phyloP scores from a whole-genome alignment of 352 stramenopile species.

The Discostella stelligera region DNA sequence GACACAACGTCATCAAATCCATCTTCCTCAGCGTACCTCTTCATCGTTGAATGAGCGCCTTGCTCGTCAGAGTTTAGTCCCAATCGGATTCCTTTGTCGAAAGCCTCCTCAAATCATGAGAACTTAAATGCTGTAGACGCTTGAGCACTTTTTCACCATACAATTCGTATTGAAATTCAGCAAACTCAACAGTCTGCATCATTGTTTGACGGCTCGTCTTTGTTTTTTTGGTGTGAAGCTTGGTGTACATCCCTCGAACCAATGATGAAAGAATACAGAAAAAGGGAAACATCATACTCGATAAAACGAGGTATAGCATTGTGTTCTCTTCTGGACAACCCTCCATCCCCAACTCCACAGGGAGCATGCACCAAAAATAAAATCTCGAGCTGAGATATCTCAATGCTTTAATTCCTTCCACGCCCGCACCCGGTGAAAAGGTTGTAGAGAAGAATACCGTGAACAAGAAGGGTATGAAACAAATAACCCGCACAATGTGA shows the following conservation, averaged over 20 bases:
- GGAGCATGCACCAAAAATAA: conserved; percentile 67
- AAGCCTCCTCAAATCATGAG: no score
- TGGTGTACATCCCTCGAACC: no score
- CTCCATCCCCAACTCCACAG: no score
- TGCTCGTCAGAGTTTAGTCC: no score
- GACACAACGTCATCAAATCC: no score
- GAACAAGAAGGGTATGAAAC: conserved; percentile 53
- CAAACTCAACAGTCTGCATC: conserved; percentile 30
- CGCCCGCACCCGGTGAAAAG: no score
- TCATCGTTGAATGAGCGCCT: no score
- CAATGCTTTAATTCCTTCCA: conserved; percentile 55
- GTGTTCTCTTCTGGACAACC: conserved; percentile 46
- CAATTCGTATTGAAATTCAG: conserved; percentile 33
- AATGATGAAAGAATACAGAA: conserved; percentile 42
- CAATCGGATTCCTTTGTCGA: no score
- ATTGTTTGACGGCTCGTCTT: background rate
- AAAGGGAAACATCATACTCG: conserved; percentile 30
- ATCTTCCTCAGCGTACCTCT: no score
- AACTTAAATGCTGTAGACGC: no score
- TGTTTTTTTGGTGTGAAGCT: background rate
- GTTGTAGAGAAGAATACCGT: conserved; percentile 65
- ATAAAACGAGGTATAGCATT: conserved; percentile 50
- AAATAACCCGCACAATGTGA: conserved; percentile 56
- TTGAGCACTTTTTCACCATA: conserved; percentile 35
- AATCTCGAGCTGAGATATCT: conserved; percentile 61